These are phyloP conservation scores for Syzygium aqueum DNA, from an alignment of 345 rosid genomes.

Conservation along the genomic window DNA sequence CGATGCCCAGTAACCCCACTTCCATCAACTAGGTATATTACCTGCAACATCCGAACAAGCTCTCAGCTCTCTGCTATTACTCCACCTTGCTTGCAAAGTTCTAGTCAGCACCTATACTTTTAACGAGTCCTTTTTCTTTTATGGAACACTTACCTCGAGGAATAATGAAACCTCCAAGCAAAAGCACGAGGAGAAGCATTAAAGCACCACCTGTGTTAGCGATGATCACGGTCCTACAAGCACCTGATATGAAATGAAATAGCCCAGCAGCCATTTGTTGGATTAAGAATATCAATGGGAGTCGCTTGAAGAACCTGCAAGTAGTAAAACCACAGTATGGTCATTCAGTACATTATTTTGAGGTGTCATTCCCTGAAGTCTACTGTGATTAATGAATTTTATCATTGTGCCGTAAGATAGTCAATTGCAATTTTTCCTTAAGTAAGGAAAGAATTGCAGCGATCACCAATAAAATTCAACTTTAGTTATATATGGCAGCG, in stretches of 20 bases:
- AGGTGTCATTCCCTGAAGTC: background rate
- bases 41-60: constrained; percentile 19
- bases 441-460: background rate
- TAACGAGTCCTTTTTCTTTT: background rate
- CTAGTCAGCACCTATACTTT: background rate
- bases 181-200: constrained; percentile 54
- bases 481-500: background rate
- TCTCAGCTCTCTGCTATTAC: background rate
- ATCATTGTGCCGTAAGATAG: background rate
- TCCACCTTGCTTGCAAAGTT: background rate
- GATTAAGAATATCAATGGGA: constrained; percentile 44
- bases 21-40: constrained; percentile 70
- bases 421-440: background rate
- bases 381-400: background rate
- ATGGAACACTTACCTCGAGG: constrained; percentile 35
- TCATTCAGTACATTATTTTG: background rate
- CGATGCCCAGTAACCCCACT: constrained; percentile 82
- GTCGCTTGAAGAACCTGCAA: constrained; percentile 76
- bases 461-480: background rate
- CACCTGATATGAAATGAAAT: constrained; percentile 54
- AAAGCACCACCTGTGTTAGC: constrained; percentile 72
- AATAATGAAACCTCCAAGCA: constrained; percentile 78
- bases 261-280: constrained; percentile 81
- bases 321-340: background rate
- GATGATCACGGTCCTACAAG: constrained; percentile 61